Base-by-base conservation (phyloP, 805 yeast genomes). In the Starmerella vitae region DNA sequence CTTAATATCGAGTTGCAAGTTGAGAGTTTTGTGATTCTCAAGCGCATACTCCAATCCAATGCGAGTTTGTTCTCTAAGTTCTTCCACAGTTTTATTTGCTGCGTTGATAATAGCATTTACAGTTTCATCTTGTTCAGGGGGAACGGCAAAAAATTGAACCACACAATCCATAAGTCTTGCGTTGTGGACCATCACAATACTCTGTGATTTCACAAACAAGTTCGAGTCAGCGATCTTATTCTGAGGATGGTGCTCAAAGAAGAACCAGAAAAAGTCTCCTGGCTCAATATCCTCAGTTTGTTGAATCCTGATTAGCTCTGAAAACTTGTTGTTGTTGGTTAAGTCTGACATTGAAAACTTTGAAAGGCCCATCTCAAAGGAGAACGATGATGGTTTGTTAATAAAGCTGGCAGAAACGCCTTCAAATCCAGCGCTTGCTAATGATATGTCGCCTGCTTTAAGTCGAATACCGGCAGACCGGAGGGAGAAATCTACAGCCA, bases 41-140 rank as follows among this genome's bases (percentile, higher is more conserved):
- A 93, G 67, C 0, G 95, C 91, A 48, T 91, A 85, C 60, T 88
- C 93, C 17, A 91, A 67, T 0, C 97, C 97, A 45, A 91, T 69
- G 52, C 95, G 67, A 0, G 97, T 91, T 55, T 85, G 94, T 20
- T 76, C 67, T 0, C 96, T 77, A 46, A 91, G 65, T 2, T 93
- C 96, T 53, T 85, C 95, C 42, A 91, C 79, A 0, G 95, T 86
- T 0, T 86, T 82, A 45, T 86, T 94, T 0, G 99, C 98, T 1
- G 95, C 97, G 57, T 74, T 78, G 73, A 91, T 73, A 20, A 93
- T 72, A 8, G 91, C 91, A 27, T 85, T 88, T 18, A 91, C 74
- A 0, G 96, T 85, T 52, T 86, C 94, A 40, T 76, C 65, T 50
- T 86, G 93, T 20, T 74, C 74, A 43, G 74, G 75, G 17, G 95